phyloP scores from a whole-genome alignment of 495 filamentous ascomycete species.

The Beverwykella pulmonaria region DNA sequence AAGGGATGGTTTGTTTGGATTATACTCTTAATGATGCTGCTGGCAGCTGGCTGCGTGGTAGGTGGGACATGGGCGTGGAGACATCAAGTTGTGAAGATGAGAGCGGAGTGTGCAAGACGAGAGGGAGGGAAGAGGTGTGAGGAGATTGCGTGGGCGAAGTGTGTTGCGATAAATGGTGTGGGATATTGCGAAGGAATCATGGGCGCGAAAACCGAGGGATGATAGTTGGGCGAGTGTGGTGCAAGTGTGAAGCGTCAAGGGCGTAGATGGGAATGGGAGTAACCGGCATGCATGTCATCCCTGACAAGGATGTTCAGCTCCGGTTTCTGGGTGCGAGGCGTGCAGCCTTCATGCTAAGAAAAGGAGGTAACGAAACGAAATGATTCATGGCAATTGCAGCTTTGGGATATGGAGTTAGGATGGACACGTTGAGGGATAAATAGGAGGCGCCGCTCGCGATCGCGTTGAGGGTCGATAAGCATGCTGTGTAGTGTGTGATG shows the following conservation, averaged over 20 bases:
- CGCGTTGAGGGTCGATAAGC: not conserved
- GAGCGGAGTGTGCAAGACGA: slow-evolving; percentile 1
- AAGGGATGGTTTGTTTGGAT: not conserved
- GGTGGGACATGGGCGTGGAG: slow-evolving; percentile 10
- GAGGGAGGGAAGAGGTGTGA: slow-evolving; percentile 18
- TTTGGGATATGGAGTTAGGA: not conserved
- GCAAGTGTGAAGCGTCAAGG: not conserved
- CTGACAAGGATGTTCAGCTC: slow-evolving; percentile 11
- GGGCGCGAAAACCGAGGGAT: not conserved
- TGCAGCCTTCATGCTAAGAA: not conserved
- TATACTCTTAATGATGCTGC: slow-evolving; percentile 6
- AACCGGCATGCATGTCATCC: not conserved
- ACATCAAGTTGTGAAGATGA: not conserved
- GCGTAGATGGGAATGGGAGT: not conserved
- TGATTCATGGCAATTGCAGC: not conserved
- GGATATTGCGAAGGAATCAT: slow-evolving; percentile 25
- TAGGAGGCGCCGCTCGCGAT: not conserved
- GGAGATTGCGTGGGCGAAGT: slow-evolving; percentile 19
- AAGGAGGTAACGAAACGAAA: slow-evolving; percentile 4
- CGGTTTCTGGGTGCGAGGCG: not conserved
- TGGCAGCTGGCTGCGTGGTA: slow-evolving; percentile 6
- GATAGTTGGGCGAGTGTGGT: not conserved
- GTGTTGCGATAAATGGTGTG: slow-evolving; percentile 10
- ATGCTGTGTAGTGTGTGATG: too few relatives aligned
- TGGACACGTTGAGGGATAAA: not conserved